Percentiles rank a stretch among this genome's conserved stretches.
phyloP scores from a whole-genome alignment of 495 filamentous ascomycete genomes.

The Aspergillus bridgeri region DNA sequence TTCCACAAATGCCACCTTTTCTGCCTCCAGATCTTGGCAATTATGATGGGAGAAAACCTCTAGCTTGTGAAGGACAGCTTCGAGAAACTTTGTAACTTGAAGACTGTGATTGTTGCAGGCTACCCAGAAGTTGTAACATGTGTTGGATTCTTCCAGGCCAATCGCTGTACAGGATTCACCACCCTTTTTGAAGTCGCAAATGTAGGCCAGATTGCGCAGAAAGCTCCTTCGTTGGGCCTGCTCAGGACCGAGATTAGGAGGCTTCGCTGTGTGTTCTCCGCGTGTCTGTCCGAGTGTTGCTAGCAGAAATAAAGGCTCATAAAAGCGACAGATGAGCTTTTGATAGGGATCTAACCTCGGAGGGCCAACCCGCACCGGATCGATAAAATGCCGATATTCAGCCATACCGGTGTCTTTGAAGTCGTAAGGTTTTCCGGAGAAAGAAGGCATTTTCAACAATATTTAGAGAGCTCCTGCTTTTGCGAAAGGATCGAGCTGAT shows the following conservation, averaged over 20 bases:
- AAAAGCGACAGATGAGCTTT: slow-evolving; percentile 25
- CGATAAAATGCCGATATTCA: background rate
- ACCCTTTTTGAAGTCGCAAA: slow-evolving; percentile 34
- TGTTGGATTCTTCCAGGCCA: slow-evolving; percentile 25
- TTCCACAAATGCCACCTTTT: slow-evolving; percentile 1
- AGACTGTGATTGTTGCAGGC: slow-evolving; percentile 21
- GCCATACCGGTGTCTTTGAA: too few species aligned
- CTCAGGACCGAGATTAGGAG: slow-evolving; percentile 1
- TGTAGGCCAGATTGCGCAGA: slow-evolving; percentile 29
- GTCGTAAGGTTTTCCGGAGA: too few species aligned
- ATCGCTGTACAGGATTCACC: slow-evolving; percentile 29
- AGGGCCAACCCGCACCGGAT: background rate
- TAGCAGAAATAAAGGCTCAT: slow-evolving; percentile 30
- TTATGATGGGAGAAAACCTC: background rate
- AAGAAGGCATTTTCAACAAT: too few species aligned
- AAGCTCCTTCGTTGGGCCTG: slow-evolving; percentile 11
- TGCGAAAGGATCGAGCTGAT: too few species aligned
- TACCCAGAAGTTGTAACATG: slow-evolving; percentile 27
- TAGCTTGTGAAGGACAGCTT: slow-evolving; percentile 11
- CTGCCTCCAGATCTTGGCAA: background rate
- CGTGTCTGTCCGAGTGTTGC: slow-evolving; percentile 25
- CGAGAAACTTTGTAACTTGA: slow-evolving; percentile 17
- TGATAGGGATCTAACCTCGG: slow-evolving; percentile 11
- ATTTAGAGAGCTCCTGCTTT: too few species aligned
- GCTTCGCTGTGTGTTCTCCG: slow-evolving; percentile 18